Base-by-base conservation (phyloP, 2,329 filamentous ascomycete species). In the Xylaria sp. region DNA sequence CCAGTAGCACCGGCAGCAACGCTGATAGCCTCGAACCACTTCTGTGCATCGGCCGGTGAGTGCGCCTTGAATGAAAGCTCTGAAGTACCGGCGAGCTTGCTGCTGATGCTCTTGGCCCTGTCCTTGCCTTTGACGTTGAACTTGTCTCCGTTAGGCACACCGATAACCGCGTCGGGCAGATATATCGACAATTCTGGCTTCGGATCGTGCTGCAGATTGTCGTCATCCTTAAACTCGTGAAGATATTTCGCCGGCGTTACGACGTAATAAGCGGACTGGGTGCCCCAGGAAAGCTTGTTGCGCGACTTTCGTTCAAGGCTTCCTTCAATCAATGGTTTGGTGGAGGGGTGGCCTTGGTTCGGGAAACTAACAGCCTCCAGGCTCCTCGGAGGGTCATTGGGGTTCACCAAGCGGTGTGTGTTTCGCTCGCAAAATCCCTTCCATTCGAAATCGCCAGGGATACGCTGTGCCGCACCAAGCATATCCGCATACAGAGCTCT, bases 111-210 rank as follows among this genome's bases (percentile, higher is more conserved):
- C 78, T 92, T 92, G 76, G 91, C 91, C 66, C 91, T 89, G 79
- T 99, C 94, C 82, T 98, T 98, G 80, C 96, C 96, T 84, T 97
- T 97, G 80, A 99, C 87, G 77, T 90, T 93, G 86, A 99, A 98
- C 82, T 97, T 98, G 69, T 91, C 88, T 63, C 92, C 94, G 73
- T 86, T 90, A 13, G 88, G 87, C 0, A 82, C 77, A 67, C 94
- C 93, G 66, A 98, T 88, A 55, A 91, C 82, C 75, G 95, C 97
- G 75, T 99, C 96, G 12, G 96, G 94, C 0, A 99, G 89, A 81
- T 95, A 98, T 73, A 99, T 89, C 15, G 92, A 96, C 50, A 96
- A 85, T 79, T 99, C 95, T 0, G 96, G 95, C 66, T 88, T 86
- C 10, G 94, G 93, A 70, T 97, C 93, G 76, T 89, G 82, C 57